Evolutionary conservation across 169 alveolate species (phyloP).

Genomic region (Plasmodium chabaudi): DNA sequence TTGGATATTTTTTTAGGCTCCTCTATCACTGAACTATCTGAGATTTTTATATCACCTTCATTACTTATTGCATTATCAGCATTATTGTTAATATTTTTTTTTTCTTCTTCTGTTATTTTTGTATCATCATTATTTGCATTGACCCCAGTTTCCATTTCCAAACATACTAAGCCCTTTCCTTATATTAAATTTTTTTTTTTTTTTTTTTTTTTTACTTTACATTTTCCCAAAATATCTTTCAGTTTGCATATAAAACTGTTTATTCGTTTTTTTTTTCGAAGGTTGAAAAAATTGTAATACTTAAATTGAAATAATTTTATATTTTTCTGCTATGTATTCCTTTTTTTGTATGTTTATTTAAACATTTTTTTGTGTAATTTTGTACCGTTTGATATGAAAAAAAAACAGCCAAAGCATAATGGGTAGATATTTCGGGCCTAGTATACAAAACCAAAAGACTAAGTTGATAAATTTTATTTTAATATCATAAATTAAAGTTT

Average conservation of each 20-base stretch:
- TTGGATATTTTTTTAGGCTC: neutral
- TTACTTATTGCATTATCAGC: neutral
- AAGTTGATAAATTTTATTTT: too few relatives aligned
- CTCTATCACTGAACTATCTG: neutral
- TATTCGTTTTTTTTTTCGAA: neutral
- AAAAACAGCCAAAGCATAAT: too few relatives aligned
- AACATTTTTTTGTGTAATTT: too few relatives aligned
- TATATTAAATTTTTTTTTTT: constrained; percentile 2
- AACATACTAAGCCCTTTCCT: neutral
- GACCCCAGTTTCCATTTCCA: neutral
- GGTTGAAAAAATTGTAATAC: too few relatives aligned
- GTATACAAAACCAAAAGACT: too few relatives aligned
- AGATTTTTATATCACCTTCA: neutral
- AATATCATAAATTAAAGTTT: too few relatives aligned
- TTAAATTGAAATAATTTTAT: too few relatives aligned
- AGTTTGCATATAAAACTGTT: neutral
- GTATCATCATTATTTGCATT: neutral
- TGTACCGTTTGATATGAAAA: too few relatives aligned
- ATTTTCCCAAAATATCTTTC: neutral
- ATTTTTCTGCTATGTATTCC: too few relatives aligned
- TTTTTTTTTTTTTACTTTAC: constrained; percentile 2
- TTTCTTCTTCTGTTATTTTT: neutral
- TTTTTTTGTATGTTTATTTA: too few relatives aligned
- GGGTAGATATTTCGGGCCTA: too few relatives aligned
- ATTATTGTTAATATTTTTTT: too few relatives aligned